phyloP scores from a whole-genome alignment of 768 basidiomycete species.

The Russula sp. region DNA sequence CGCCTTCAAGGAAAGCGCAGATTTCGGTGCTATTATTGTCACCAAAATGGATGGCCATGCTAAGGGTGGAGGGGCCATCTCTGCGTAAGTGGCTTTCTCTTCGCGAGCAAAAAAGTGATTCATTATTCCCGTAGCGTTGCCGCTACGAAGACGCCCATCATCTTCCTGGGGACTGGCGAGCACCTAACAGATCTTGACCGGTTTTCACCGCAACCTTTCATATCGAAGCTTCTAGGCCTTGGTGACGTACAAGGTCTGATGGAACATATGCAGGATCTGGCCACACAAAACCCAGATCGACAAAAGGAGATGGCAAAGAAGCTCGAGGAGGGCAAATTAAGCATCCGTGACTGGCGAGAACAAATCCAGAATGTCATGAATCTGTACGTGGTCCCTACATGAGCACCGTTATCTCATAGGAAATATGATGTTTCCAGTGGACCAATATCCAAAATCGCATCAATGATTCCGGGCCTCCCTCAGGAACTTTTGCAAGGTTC shows the following conservation, averaged over 20 bases:
- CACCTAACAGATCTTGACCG: slow-evolving; percentile 96
- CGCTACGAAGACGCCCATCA: slow-evolving; percentile 97
- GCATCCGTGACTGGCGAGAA: slow-evolving; percentile 95
- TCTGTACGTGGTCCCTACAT: slow-evolving; percentile 53
- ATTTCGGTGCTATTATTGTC: slow-evolving; percentile 98
- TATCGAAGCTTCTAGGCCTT: slow-evolving; percentile 91
- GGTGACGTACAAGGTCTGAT: slow-evolving; percentile 96
- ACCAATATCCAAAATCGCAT: slow-evolving; percentile 97
- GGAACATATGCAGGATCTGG: slow-evolving; percentile 98
- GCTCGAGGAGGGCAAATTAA: slow-evolving; percentile 93
- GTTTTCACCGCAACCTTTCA: slow-evolving; percentile 94
- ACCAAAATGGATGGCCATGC: slow-evolving; percentile 99
- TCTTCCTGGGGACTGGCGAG: slow-evolving; percentile 97
- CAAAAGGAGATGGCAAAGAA: slow-evolving; percentile 99
- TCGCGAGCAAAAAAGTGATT: not conserved
- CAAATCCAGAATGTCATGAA: slow-evolving; percentile 98
- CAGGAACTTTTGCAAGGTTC: slow-evolving; percentile 87
- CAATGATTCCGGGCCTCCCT: slow-evolving; percentile 96
- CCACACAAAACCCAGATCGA: slow-evolving; percentile 89
- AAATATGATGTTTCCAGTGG: slow-evolving; percentile 53
- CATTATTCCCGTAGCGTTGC: slow-evolving; percentile 62
- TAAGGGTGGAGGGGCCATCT: slow-evolving; percentile 98
- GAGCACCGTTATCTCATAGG: slow-evolving; percentile 17
- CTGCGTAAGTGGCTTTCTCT: slow-evolving; percentile 66
- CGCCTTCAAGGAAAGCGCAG: slow-evolving; percentile 96